Conservation (phyloP, 352 stramenopile genomes). For the Phytopythium mirpurense region DNA sequence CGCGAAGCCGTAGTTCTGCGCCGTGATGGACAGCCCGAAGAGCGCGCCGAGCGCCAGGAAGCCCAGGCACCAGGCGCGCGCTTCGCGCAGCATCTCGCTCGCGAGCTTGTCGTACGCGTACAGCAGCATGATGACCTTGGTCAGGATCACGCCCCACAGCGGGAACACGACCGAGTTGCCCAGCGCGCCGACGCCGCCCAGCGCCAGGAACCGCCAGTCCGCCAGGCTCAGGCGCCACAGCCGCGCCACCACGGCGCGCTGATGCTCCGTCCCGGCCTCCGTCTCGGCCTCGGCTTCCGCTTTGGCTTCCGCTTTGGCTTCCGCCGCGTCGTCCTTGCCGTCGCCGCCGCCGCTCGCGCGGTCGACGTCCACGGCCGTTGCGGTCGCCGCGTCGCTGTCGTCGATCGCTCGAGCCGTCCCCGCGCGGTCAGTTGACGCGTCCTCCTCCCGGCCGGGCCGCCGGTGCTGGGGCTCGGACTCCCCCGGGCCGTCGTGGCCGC, state of each 20-base stretch:
- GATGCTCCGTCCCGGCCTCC: neutral
- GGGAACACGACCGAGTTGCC: conserved; percentile 31
- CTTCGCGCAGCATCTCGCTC: conserved; percentile 20
- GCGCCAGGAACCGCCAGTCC: conserved; percentile 21
- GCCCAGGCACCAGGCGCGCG: conserved; percentile 20
- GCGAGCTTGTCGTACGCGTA: conserved; percentile 20
- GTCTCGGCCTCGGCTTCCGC: too few species aligned
- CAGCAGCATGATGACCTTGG: conserved; percentile 34
- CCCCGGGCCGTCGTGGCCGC: conserved; percentile 2
- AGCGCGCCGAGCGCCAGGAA: conserved; percentile 26
- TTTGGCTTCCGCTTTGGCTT: too few species aligned
- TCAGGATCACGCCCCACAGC: conserved; percentile 32
- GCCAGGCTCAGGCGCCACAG: conserved; percentile 27
- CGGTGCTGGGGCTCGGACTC: neutral
- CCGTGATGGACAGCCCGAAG: conserved; percentile 15
- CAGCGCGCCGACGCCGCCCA: conserved; percentile 16
- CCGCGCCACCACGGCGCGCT: conserved; percentile 26
- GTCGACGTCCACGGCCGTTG: neutral
- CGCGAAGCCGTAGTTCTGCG: conserved; percentile 35
- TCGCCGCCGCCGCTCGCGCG: conserved; percentile 1
- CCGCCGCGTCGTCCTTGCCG: neutral
- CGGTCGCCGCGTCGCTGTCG: too few species aligned
- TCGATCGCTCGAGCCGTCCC: too few species aligned
- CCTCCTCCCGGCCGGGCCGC: neutral
- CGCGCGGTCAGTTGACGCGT: too few species aligned